Conservation (phyloP, 768 basidiomycete genomes). For the Lepiota subincarnata region DNA sequence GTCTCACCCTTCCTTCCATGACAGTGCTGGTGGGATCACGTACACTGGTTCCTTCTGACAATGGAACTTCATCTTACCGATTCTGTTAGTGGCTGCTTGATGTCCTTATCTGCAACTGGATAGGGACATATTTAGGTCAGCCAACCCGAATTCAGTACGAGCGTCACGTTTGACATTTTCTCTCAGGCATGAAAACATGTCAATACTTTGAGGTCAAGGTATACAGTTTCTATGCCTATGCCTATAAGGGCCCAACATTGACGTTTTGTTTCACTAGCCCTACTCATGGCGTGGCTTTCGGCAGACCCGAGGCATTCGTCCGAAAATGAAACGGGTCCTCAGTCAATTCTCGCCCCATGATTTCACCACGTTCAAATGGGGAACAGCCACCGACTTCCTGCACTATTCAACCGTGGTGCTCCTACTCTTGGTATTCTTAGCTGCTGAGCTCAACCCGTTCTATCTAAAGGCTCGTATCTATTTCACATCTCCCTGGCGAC, state of each 20-base stretch:
- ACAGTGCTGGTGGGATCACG: conserved; percentile 94
- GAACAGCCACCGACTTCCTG: conserved; percentile 66
- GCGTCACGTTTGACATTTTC: conserved; percentile 17
- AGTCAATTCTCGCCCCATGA: conserved; percentile 86
- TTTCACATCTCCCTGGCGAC: neutral
- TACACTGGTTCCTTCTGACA: conserved; percentile 32
- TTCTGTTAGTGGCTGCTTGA: conserved; percentile 74
- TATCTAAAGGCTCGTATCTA: conserved; percentile 66
- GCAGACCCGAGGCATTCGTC: conserved; percentile 71
- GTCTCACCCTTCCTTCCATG: conserved; percentile 13
- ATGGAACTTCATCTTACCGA: conserved; percentile 10
- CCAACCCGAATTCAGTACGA: conserved; percentile 11
- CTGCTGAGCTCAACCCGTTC: conserved; percentile 84
- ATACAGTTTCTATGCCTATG: conserved; percentile 17
- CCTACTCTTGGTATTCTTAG: conserved; percentile 73
- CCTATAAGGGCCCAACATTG: neutral
- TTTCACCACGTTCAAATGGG: conserved; percentile 88
- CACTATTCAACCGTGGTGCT: conserved; percentile 75
- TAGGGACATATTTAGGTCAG: conserved; percentile 77
- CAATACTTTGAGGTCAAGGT: conserved; percentile 88
- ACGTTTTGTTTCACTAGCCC: conserved; percentile 41
- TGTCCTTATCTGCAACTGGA: conserved; percentile 84
- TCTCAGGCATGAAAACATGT: conserved; percentile 78
- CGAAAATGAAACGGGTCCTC: conserved; percentile 74
- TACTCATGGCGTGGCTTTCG: conserved; percentile 84